Base-by-base conservation (phyloP, 2,329 filamentous ascomycete species). In the Orbilia quercus region DNA sequence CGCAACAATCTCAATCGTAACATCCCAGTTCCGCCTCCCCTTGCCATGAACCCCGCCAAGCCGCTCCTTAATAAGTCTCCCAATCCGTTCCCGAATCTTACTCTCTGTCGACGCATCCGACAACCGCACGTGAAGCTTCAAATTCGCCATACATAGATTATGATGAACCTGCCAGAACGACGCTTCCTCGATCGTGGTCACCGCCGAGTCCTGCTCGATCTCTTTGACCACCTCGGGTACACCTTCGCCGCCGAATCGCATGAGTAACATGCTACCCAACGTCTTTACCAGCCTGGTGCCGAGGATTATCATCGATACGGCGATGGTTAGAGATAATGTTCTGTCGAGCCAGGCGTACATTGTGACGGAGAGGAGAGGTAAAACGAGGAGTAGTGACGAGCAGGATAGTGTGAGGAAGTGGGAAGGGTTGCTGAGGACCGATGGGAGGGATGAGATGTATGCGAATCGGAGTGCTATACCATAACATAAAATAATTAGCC, bases 161-260 rank as follows among this genome's bases (percentile, higher is more conserved):
- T 98, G 97, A 81, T 99, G 95, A 12, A 97, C 95, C 82, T 99
- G 95, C 95, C 95, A 99, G 81, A 99, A 96, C 79, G 92, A 89
- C 1, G 93, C 94, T 78, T 97, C 93, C 67, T 97, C 91, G 50
- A 99, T 88, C 0, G 86, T 85, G 47, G 86, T 86, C 23, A 98
- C 88, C 63, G 86, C 85, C 1, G 90, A 88, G 77, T 97, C 92
- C 1, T 88, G 85, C 80, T 92, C 89, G 57, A 99, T 93, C 80
- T 75, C 69, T 40, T 75, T 75, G 9, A 60, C 69, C 1, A 78
- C 74, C 11, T 71, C 77, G 1, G 44, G 54, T 1, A 78, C 76
- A 36, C 77, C 80, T 45, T 81, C 80, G 9, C 85, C 84, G 31
- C 79, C 80, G 80, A 96, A 97, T 2, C 90, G 94, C 94, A 99